phyloP scores from a whole-genome alignment of 1,139 yeast species.

The Insectozyma bohioensis region DNA sequence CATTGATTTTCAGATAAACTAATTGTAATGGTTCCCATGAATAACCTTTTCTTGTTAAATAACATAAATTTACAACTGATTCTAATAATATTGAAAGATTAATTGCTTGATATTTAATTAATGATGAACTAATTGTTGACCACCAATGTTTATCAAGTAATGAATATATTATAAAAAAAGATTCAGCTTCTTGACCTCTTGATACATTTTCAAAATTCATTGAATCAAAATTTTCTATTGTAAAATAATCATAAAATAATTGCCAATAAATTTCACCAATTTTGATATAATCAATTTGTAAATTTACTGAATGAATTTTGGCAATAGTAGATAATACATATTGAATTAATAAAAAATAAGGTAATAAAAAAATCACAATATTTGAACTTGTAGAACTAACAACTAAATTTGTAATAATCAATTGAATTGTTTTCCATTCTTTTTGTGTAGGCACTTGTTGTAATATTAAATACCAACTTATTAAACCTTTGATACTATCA shows the following conservation, averaged over 20 bases:
- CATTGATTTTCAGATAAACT: slow-evolving; percentile 10
- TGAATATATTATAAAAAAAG: slow-evolving; percentile 13
- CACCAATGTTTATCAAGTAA: slow-evolving; percentile 13
- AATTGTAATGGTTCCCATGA: slow-evolving; percentile 14
- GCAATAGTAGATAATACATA: slow-evolving; percentile 16
- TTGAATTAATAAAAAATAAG: slow-evolving; percentile 25
- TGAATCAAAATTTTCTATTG: slow-evolving; percentile 8
- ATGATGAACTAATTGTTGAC: slow-evolving; percentile 6
- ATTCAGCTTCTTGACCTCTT: slow-evolving; percentile 12
- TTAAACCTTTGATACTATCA: slow-evolving; percentile 22
- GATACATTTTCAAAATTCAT: slow-evolving; percentile 8
- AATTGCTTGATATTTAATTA: slow-evolving; percentile 7
- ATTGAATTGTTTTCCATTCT: slow-evolving; percentile 17
- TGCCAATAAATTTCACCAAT: slow-evolving; percentile 12
- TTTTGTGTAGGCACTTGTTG: slow-evolving; percentile 27
- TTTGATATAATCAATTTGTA: not conserved
- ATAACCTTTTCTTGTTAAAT: slow-evolving; percentile 4
- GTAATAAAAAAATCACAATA: slow-evolving; percentile 14
- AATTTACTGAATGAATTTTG: slow-evolving; percentile 3
- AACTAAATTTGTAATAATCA: slow-evolving; percentile 4
- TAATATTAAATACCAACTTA: slow-evolving; percentile 33
- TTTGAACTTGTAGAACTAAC: slow-evolving; percentile 5
- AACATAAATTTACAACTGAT: slow-evolving; percentile 16
- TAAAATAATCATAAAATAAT: slow-evolving; percentile 14
- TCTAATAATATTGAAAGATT: slow-evolving; percentile 11